Percentiles rank a stretch among this genome's conserved stretches.
Evolutionary conservation across 2,329 filamentous ascomycete species (phyloP).

Genomic region (Aspergillus puulaauensis): DNA sequence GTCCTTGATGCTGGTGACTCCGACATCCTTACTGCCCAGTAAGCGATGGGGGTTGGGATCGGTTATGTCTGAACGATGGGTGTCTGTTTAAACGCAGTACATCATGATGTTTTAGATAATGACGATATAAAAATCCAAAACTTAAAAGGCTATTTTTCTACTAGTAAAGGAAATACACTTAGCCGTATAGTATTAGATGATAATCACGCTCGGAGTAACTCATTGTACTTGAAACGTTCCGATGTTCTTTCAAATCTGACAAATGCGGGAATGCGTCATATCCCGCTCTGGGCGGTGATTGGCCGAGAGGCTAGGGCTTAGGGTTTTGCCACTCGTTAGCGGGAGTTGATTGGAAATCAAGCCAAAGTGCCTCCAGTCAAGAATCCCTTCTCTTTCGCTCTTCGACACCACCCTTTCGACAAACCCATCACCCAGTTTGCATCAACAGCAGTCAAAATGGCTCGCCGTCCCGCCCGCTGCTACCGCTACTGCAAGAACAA

Average conservation of each 20-base stretch:
- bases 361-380: conserved; percentile 28
- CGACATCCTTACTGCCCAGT: conserved; percentile 73
- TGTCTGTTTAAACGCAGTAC: conserved; percentile 9
- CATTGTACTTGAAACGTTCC: conserved; percentile 8
- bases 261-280: conserved; percentile 20
- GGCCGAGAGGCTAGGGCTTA: conserved; percentile 39
- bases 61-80: conserved; percentile 23
- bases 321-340: conserved; percentile 43
- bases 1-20: conserved; percentile 97
- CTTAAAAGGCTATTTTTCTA: conserved; percentile 11
- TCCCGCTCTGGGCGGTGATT: conserved; percentile 20
- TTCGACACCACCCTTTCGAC: conserved; percentile 37
- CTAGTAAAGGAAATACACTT: not conserved
- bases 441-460: conserved; percentile 78
- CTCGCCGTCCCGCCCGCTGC: conserved; percentile 97
- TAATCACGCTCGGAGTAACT: not conserved
- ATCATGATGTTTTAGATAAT: conserved; percentile 24
- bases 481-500: conserved; percentile 99
- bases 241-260: conserved; percentile 15
- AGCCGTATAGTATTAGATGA: not conserved
- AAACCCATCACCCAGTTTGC: conserved; percentile 42
- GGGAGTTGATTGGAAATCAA: conserved; percentile 46
- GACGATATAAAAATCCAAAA: conserved; percentile 22
- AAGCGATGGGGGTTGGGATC: conserved; percentile 17
- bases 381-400: conserved; percentile 31